Base-by-base conservation (phyloP, 2,329 filamentous ascomycete species). In the Curvularia eragrostidis region DNA sequence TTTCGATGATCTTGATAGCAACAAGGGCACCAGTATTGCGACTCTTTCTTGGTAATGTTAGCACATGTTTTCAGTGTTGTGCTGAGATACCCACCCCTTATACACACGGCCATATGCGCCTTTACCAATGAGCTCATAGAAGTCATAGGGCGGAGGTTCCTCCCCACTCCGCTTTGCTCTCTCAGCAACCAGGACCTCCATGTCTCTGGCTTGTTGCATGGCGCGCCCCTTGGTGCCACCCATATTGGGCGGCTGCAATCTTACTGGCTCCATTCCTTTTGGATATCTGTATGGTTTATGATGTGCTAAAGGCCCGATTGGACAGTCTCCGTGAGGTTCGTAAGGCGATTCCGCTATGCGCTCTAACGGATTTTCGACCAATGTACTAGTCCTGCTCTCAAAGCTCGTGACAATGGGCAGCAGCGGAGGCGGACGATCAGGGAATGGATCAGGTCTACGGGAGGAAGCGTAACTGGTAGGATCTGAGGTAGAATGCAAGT, bases 1-100 rank as follows among this genome's bases (percentile, higher is more conserved):
- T 90, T 72, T 93, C 89, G 70, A 93, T 91, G 66, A 93, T 93
- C 78, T 95, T 93, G 71, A 93, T 84, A 18, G 90, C 89, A 23
- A 92, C 89, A 21, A 91, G 77, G 62, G 83, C 72, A 36, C 75
- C 74, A 4, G 74, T 79, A 18, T 67, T 69, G 32, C 77, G 74
- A 51, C 78, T 76, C 61, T 75, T 75, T 64, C 76, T 79, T 18
- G 18, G 48, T 15, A 23, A 13, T 28, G 54, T 77, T 54, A 75
- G 66, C 54, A 8, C 50, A 49, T 48, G 19, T 42, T 23, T 9
- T 34, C 5, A n/a, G 21, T 7, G 8, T 6, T 8, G 13, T 8
- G 13, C 48, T 44, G 7, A 44, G 63, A 66, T 23, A 73, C 77
- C 28, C 59, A 78, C 75, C 79, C 88, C 75, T 90, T 91, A 77